phyloP scores from a whole-genome alignment of 2,329 filamentous ascomycete species.

The Nigrospora osmanthi region DNA sequence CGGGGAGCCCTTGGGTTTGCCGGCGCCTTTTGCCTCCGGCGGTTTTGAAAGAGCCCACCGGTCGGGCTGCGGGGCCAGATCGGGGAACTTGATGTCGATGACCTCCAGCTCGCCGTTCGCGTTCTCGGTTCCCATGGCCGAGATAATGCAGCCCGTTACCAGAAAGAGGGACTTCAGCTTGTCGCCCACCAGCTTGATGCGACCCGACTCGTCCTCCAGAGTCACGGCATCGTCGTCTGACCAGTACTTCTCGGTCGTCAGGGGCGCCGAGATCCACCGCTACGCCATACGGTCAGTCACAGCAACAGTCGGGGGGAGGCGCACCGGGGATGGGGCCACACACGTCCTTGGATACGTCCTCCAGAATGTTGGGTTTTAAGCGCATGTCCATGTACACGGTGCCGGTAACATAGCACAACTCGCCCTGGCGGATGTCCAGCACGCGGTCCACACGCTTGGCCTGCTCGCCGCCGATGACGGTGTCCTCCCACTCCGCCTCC shows the following conservation, averaged over 20 bases:
- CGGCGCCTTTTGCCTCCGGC: constrained; percentile 19
- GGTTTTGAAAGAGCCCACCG: constrained; percentile 66
- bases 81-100: constrained; percentile 80
- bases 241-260: constrained; percentile 69
- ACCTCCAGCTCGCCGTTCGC: constrained; percentile 87
- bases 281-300: constrained; percentile 24
- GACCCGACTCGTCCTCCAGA: constrained; percentile 92
- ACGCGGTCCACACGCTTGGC: constrained; percentile 78
- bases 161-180: constrained; percentile 61
- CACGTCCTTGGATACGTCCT: constrained; percentile 90
- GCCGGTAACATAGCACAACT: constrained; percentile 90
- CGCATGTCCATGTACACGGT: constrained; percentile 98
- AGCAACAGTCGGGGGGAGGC: background rate
- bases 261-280: constrained; percentile 84
- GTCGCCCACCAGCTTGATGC: constrained; percentile 70
- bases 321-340: constrained; percentile 15
- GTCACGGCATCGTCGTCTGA: constrained; percentile 64
- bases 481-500: constrained; percentile 66
- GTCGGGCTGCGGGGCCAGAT: constrained; percentile 72
- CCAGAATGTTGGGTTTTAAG: constrained; percentile 89
- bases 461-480: constrained; percentile 68
- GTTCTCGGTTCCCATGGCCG: constrained; percentile 93
- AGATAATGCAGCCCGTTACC: constrained; percentile 88
- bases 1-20: constrained; percentile 21
- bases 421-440: constrained; percentile 88